Evolutionary conservation across 2,329 filamentous ascomycete species (phyloP).

Genomic region (Colletotrichum tamarilloi): DNA sequence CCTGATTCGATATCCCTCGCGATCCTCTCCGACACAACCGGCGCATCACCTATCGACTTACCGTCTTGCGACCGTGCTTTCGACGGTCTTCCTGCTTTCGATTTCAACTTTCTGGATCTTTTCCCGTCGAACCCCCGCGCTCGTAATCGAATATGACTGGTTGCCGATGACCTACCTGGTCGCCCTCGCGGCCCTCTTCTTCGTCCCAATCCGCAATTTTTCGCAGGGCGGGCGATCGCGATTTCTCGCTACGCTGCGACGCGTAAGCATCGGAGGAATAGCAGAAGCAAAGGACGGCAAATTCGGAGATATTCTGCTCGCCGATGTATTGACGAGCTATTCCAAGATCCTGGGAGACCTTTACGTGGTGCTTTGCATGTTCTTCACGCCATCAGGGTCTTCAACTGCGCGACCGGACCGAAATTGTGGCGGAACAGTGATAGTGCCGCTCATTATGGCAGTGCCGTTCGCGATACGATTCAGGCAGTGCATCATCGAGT

Average conservation of each 20-base stretch:
- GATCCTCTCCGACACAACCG: constrained; percentile 75
- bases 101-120: constrained; percentile 86
- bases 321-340: constrained; percentile 95
- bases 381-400: constrained; percentile 75
- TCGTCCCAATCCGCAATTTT: constrained; percentile 76
- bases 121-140: constrained; percentile 75
- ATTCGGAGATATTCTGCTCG: constrained; percentile 92
- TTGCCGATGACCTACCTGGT: constrained; percentile 87
- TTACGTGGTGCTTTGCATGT: constrained; percentile 93
- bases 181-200: constrained; percentile 76
- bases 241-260: constrained; percentile 79
- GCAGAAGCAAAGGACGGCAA: constrained; percentile 90
- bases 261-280: constrained; percentile 86
- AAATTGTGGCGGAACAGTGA: constrained; percentile 79
- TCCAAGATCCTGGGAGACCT: constrained; percentile 91
- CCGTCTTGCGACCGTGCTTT: constrained; percentile 83
- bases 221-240: constrained; percentile 79
- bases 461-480: constrained; percentile 88
- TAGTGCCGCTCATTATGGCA: constrained; percentile 87
- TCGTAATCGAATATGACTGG: constrained; percentile 83
- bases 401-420: constrained; percentile 86
- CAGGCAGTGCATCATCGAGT: constrained; percentile 92
- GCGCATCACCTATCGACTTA: constrained; percentile 87
- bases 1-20: constrained; percentile 86
- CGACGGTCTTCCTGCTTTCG: constrained; percentile 75